phyloP scores from a whole-genome alignment of 768 basidiomycete species.

The Galerina marginata region DNA sequence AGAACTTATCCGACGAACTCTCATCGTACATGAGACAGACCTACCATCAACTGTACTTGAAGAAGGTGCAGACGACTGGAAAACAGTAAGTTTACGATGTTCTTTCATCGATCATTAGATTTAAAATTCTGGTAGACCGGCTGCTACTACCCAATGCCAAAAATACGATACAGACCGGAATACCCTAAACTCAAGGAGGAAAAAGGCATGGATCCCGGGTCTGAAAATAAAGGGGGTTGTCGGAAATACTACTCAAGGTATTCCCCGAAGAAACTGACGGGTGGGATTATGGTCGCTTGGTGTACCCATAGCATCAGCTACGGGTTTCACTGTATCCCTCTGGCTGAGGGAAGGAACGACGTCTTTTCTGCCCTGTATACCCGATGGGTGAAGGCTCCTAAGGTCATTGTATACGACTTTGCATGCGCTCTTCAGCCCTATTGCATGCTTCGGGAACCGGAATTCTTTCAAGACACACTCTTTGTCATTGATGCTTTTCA shows the following conservation, averaged over 20 bases:
- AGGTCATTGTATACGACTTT: slow-evolving; percentile 28
- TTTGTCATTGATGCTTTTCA: too few relatives aligned
- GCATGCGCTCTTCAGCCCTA: too few relatives aligned
- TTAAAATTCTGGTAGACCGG: slow-evolving; percentile 23
- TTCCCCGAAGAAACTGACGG: slow-evolving; percentile 26
- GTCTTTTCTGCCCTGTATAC: slow-evolving; percentile 39
- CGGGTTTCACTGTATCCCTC: slow-evolving; percentile 37
- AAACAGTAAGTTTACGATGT: background rate
- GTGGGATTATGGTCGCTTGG: slow-evolving; percentile 36
- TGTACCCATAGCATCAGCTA: slow-evolving; percentile 39
- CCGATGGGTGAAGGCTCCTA: slow-evolving; percentile 34
- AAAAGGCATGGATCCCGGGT: slow-evolving; percentile 7
- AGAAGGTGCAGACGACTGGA: slow-evolving; percentile 1
- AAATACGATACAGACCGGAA: slow-evolving; percentile 28
- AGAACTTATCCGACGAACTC: background rate
- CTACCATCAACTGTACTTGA: background rate
- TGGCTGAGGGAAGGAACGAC: slow-evolving; percentile 41
- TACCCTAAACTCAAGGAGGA: slow-evolving; percentile 33
- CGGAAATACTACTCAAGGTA: slow-evolving; percentile 35
- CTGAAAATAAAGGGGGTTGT: slow-evolving; percentile 22
- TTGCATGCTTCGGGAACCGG: too few relatives aligned
- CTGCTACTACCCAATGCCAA: slow-evolving; percentile 32
- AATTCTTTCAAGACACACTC: too few relatives aligned
- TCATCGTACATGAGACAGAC: background rate
- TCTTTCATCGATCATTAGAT: too few relatives aligned